A percentile compares a stretch with the other conserved stretches of the same genome.
Evolutionary conservation across 768 basidiomycete species (phyloP).

Genomic region (Punctularia strigosozonata): DNA sequence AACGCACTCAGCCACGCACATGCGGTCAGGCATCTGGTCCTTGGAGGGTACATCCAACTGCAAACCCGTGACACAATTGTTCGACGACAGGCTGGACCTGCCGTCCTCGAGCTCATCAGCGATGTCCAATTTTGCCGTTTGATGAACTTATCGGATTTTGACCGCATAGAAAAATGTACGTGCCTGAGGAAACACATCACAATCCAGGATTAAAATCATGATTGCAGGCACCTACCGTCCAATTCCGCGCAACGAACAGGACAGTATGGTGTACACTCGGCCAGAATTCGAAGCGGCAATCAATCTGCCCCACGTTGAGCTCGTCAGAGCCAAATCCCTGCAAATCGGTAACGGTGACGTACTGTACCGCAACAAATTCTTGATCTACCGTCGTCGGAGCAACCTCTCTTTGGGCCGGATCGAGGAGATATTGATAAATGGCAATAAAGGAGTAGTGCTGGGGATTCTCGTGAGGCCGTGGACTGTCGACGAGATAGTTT

Average conservation of each 20-base stretch:
- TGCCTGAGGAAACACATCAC: background rate
- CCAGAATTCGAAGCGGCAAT: background rate
- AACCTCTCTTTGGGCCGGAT: background rate
- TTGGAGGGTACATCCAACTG: background rate
- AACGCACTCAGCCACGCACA: conserved; percentile 1
- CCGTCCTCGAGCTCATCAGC: background rate
- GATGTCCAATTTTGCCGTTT: background rate
- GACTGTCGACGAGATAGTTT: background rate
- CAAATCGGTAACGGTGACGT: background rate
- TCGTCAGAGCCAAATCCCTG: background rate
- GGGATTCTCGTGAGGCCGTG: background rate
- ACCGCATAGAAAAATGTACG: background rate
- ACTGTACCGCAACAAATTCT: background rate
- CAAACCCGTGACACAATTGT: background rate
- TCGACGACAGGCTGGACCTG: background rate
- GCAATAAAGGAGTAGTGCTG: background rate
- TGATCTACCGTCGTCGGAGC: too few species aligned
- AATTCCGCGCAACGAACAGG: background rate
- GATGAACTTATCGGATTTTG: background rate
- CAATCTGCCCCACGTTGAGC: background rate
- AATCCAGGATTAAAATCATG: background rate
- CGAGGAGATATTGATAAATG: background rate
- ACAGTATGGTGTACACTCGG: too few species aligned
- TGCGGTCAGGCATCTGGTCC: background rate
- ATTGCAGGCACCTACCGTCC: background rate